These are phyloP conservation scores for Lipomyces sp. DNA, from an alignment of 805 yeast species.

Conservation along the genomic window DNA sequence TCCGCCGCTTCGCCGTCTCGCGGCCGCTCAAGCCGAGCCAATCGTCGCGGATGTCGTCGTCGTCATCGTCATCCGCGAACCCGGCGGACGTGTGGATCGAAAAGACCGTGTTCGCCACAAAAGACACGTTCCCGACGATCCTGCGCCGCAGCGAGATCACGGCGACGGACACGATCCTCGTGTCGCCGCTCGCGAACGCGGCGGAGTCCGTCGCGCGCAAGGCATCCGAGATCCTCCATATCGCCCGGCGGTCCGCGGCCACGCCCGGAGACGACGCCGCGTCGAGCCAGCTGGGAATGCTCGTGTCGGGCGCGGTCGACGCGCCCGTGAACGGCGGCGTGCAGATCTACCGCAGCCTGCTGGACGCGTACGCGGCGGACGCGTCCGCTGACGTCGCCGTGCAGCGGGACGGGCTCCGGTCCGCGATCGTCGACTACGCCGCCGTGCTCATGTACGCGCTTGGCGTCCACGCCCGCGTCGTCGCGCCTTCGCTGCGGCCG, in stretches of 20 bases:
- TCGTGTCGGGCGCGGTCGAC: conserved; percentile 69
- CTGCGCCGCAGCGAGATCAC: conserved; percentile 79
- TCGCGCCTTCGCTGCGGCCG: conserved; percentile 53
- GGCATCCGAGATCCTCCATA: conserved; percentile 66
- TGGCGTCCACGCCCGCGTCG: conserved; percentile 61
- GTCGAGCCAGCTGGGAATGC: conserved; percentile 49
- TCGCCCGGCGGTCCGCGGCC: conserved; percentile 46
- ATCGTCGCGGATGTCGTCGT: background rate
- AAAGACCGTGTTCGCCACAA: conserved; percentile 74
- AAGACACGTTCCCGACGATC: conserved; percentile 76
- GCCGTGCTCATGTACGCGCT: conserved; percentile 63
- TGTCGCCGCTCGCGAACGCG: conserved; percentile 87
- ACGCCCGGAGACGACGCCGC: conserved; percentile 30
- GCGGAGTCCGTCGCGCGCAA: conserved; percentile 61
- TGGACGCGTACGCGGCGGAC: conserved; percentile 33
- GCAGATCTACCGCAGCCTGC: conserved; percentile 72
- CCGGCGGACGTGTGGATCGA: conserved; percentile 78
- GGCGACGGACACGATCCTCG: conserved; percentile 45
- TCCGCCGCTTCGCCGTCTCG: conserved; percentile 65
- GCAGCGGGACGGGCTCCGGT: conserved; percentile 6
- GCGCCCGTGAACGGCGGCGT: conserved; percentile 93
- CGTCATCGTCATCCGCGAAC: background rate
- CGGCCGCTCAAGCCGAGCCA: conserved; percentile 57
- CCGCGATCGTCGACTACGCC: conserved; percentile 50
- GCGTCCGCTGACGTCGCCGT: conserved; percentile 1